phyloP scores from a whole-genome alignment of 2,329 filamentous ascomycete genomes.

The Hypoxylon sp. region DNA sequence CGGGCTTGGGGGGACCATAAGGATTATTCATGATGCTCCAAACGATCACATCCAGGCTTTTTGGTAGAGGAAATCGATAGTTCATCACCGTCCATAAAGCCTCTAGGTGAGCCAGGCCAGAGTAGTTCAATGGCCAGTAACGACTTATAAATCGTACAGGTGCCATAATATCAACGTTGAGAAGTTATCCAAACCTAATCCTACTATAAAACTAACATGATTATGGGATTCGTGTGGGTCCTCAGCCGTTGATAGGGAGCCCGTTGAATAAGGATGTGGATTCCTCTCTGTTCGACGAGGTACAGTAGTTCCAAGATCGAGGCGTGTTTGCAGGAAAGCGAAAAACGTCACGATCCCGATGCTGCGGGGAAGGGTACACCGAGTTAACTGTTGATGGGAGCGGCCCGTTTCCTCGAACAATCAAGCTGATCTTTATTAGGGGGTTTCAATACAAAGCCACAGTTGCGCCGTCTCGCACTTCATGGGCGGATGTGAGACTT shows the following conservation, averaged over 20 bases:
- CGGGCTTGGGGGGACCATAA: neutral
- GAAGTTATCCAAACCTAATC: neutral
- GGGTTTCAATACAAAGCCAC: slow-evolving; percentile 16
- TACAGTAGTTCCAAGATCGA: neutral
- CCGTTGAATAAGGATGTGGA: neutral
- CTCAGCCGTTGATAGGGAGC: neutral
- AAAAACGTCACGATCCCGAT: neutral
- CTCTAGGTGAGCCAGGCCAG: neutral
- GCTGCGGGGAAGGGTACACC: slow-evolving; percentile 1
- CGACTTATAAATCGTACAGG: slow-evolving; percentile 28
- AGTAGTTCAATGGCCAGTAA: neutral
- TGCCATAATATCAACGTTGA: slow-evolving; percentile 32
- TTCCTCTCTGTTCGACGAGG: neutral
- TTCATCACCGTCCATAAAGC: neutral
- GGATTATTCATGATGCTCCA: too few species aligned
- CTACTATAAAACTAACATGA: neutral
- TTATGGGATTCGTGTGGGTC: neutral
- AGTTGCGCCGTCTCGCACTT: slow-evolving; percentile 8
- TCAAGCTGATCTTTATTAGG: slow-evolving; percentile 6
- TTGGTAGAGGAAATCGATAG: neutral
- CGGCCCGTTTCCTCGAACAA: slow-evolving; percentile 29
- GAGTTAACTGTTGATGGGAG: slow-evolving; percentile 28
- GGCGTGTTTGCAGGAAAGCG: neutral
- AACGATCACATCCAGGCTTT: neutral
- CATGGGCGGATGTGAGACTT: slow-evolving; percentile 8